A percentile compares a stretch with the other conserved stretches of the same genome.
Evolutionary conservation across 139 green algal genomes (phyloP).

Genomic region (Chlorella sp.): DNA sequence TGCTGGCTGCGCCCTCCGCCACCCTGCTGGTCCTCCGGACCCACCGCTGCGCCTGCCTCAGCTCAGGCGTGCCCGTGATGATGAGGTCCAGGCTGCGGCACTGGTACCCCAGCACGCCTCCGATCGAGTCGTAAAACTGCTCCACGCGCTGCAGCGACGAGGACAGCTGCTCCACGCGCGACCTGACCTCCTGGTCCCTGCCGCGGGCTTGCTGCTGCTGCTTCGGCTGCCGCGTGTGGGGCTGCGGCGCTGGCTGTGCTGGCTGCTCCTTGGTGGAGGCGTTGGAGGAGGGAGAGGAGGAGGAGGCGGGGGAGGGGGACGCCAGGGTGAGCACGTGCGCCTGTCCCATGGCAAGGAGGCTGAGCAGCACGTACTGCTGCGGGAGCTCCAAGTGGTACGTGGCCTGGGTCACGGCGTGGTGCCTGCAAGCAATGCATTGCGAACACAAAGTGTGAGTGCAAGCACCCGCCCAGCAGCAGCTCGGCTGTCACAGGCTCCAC

Average conservation of each 20-base stretch:
- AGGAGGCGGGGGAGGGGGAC: background rate
- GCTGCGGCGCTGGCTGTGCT: background rate
- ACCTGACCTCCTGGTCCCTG: background rate
- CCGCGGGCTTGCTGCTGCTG: conserved; percentile 4
- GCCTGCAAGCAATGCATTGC: background rate
- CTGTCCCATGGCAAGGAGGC: conserved; percentile 24
- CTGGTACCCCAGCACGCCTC: conserved; percentile 93
- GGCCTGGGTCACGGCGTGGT: background rate
- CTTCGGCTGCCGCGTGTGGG: conserved; percentile 1
- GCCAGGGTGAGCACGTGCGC: conserved; percentile 29
- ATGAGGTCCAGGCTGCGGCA: conserved; percentile 77
- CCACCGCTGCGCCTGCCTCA: conserved; percentile 1
- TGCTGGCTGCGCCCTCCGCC: too few species aligned
- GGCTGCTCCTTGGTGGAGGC: too few species aligned
- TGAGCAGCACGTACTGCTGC: conserved; percentile 24
- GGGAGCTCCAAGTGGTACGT: background rate
- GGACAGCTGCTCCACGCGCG: conserved; percentile 29
- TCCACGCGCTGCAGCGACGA: conserved; percentile 54
- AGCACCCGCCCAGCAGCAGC: too few species aligned
- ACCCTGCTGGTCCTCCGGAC: background rate
- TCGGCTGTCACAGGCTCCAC: too few species aligned
- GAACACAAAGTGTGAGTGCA: too few species aligned
- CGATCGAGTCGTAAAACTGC: conserved; percentile 91
- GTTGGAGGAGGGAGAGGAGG: too few species aligned
- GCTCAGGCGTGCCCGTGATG: conserved; percentile 8